A percentile compares a stretch with the other conserved stretches of the same genome.
phyloP scores from a whole-genome alignment of 345 rosid species.

The Streptanthus diversifolius region DNA sequence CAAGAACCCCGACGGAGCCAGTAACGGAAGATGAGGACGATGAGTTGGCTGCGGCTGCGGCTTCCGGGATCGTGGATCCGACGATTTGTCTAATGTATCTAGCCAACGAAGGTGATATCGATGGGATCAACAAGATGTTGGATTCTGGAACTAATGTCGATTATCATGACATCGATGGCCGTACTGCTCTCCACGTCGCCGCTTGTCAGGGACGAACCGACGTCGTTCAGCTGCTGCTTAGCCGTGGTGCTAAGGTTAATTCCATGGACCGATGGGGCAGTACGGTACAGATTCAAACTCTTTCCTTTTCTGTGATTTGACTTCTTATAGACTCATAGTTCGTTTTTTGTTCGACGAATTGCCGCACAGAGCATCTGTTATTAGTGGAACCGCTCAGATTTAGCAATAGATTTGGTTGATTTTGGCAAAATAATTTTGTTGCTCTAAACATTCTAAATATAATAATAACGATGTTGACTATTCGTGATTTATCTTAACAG shows the following conservation, averaged over 20 bases:
- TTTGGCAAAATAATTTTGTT: background rate
- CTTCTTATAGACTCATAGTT: slow-evolving; percentile 20
- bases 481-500: slow-evolving; percentile 43
- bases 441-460: background rate
- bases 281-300: slow-evolving; percentile 39
- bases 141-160: slow-evolving; percentile 64
- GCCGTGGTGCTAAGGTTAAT: slow-evolving; percentile 47
- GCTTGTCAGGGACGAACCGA: slow-evolving; percentile 69
- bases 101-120: slow-evolving; percentile 73
- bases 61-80: slow-evolving; percentile 40
- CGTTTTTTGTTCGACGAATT: slow-evolving; percentile 27
- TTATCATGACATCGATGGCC: slow-evolving; percentile 61
- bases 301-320: background rate
- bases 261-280: slow-evolving; percentile 63
- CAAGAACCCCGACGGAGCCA: background rate
- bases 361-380: background rate
- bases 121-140: slow-evolving; percentile 54
- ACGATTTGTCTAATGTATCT: slow-evolving; percentile 67
- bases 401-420: background rate
- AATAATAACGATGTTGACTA: slow-evolving; percentile 11
- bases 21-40: slow-evolving; percentile 30
- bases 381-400: slow-evolving; percentile 7
- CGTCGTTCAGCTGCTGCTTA: slow-evolving; percentile 45
- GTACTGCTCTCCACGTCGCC: slow-evolving; percentile 79
- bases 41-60: slow-evolving; percentile 41